Percentiles rank a stretch among this genome's conserved stretches.
Evolutionary conservation across 2,329 filamentous ascomycete species (phyloP).

Genomic region (Exophiala viscosa): DNA sequence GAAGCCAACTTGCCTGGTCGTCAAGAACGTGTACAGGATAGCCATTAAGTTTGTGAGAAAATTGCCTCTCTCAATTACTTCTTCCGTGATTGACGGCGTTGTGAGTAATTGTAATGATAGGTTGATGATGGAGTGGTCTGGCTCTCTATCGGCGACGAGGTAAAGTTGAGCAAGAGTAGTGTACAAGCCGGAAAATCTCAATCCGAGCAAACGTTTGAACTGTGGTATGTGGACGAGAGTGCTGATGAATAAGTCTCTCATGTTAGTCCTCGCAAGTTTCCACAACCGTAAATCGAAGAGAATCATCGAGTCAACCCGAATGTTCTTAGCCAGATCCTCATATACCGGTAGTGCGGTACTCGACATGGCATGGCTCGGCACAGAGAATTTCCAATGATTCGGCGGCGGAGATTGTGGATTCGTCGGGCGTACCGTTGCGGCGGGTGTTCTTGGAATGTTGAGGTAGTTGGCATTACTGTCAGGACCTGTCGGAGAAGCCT

Average conservation of each 20-base stretch:
- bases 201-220: conserved; percentile 88
- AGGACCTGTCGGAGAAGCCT: conserved; percentile 15
- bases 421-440: conserved; percentile 41
- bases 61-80: conserved; percentile 91
- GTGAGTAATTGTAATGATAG: conserved; percentile 95
- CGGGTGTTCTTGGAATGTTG: conserved; percentile 79
- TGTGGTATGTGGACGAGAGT: conserved; percentile 93
- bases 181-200: conserved; percentile 93
- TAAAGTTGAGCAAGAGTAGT: conserved; percentile 91
- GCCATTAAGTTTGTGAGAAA: conserved; percentile 94
- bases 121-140: conserved; percentile 98
- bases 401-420: conserved; percentile 33
- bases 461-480: conserved; percentile 46
- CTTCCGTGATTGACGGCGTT: conserved; percentile 91
- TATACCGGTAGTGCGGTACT: conserved; percentile 69
- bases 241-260: conserved; percentile 90
- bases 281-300: conserved; percentile 92
- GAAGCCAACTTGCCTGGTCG: conserved; percentile 90
- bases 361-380: conserved; percentile 45
- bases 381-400: conserved; percentile 23
- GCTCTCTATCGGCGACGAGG: conserved; percentile 90
- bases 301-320: conserved; percentile 89
- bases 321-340: conserved; percentile 84
- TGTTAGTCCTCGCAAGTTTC: conserved; percentile 89
- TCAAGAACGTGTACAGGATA: conserved; percentile 95